Evolutionary conservation across 202 grass and related monocot genomes (phyloP), one percentile per base, ranked within the genome.

Genomic region (Setaria italica): DNA sequence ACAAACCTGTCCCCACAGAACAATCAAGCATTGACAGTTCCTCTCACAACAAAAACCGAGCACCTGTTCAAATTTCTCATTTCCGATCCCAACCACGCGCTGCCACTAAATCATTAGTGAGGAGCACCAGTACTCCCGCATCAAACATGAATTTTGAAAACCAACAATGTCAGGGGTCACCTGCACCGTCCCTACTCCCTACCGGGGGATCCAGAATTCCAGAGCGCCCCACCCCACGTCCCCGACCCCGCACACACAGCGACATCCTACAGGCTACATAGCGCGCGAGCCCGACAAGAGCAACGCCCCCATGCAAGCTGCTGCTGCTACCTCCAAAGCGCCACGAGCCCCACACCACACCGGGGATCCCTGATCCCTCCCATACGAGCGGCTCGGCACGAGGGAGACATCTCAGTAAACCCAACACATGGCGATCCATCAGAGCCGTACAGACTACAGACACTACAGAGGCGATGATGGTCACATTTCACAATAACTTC

Each of bases 361-460:
- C 39, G 43, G 43, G 8, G 43, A 46, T 46, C 43, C 6, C 8
- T 0, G 19, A 45, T 32, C 47, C 25, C 59, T 46, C 73, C 76
- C 79, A 87, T 84, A 70, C 80, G 30, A 66, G 16, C 41, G 51
- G 57, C 66, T 34, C 20, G 17, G 90, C 62, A 39, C 50, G 74
- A 79, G 77, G 72, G 43, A 33, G 81, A 79, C 81, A 72, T 71
- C 87, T 39, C 81, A 55, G 15, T 85, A n/a, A 85, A 81, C 17
- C 17, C 3, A 79, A 87, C 90, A 87, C 84, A 85, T 67, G 84
- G 34, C n/a, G 15, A 84, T 55, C 13, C 35, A 65, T 42, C 70
- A 47, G 76, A 53, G 49, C 62, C 69, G 84, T 92, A 71, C 80
- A 19, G 2, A 59, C 19, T 92, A 71, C 80, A 19, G 2, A 59